These are phyloP conservation scores for Cryphonectria radicalis DNA, from an alignment of 2,329 filamentous ascomycete genomes.

Conservation along the genomic window DNA sequence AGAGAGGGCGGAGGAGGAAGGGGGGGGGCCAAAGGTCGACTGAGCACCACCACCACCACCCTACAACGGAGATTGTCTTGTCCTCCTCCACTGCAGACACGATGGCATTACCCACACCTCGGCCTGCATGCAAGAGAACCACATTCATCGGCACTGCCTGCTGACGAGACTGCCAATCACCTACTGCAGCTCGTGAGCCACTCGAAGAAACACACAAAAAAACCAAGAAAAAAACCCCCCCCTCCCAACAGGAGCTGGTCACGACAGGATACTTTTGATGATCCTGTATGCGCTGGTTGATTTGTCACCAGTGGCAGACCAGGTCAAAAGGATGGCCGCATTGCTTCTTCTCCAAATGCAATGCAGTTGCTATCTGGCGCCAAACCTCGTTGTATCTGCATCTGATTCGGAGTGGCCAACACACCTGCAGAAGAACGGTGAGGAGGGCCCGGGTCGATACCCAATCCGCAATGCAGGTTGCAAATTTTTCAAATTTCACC, in stretches of 20 bases:
- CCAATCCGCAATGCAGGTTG: conserved; percentile 16
- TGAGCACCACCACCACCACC: not conserved
- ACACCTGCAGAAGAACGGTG: conserved; percentile 30
- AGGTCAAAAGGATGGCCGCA: not conserved
- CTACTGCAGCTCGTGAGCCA: not conserved
- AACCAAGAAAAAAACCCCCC: not conserved
- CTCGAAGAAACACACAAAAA: not conserved
- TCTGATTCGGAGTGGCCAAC: conserved; percentile 14
- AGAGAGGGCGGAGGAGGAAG: not conserved
- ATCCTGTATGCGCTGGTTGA: not conserved
- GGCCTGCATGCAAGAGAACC: not conserved
- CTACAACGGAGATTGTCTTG: conserved; percentile 1
- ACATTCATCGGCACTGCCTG: not conserved
- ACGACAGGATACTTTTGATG: conserved; percentile 11
- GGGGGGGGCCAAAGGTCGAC: not conserved
- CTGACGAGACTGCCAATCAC: not conserved
- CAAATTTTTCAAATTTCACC: conserved; percentile 12
- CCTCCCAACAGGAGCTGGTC: conserved; percentile 2
- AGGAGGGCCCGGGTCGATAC: conserved; percentile 14
- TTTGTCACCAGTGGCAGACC: not conserved
- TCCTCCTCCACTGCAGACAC: conserved; percentile 7
- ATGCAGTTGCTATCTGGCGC: conserved; percentile 13
- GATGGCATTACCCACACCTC: conserved; percentile 11
- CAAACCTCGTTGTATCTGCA: conserved; percentile 20
- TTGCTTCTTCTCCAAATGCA: conserved; percentile 6